These are phyloP conservation scores for Fraxinus americana DNA, from an alignment of 257 asterid genomes.

Conservation along the genomic window DNA sequence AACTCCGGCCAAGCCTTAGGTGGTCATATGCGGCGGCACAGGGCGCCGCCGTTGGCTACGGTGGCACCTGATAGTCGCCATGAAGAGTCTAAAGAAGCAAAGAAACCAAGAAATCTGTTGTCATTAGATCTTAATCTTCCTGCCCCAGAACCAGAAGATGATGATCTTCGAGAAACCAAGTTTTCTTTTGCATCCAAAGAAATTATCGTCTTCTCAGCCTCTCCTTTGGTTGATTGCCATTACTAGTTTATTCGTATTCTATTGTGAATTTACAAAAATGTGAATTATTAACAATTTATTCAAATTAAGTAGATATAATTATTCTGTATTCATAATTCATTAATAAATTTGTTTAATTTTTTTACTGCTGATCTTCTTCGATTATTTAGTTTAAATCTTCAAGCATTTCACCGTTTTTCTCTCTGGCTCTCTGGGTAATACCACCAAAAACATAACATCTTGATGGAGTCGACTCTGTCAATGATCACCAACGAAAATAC, in stretches of 20 bases:
- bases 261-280: conserved; percentile 12
- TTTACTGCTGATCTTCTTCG: background rate
- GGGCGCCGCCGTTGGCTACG: conserved; percentile 60
- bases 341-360: conserved; percentile 27
- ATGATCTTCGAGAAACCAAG: conserved; percentile 42
- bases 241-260: conserved; percentile 37
- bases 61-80: conserved; percentile 22
- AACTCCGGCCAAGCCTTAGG: conserved; percentile 92
- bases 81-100: conserved; percentile 38
- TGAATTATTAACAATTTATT: conserved; percentile 20
- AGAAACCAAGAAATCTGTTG: conserved; percentile 51
- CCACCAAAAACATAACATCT: conserved; percentile 6
- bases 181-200: conserved; percentile 57
- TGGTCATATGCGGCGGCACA: conserved; percentile 96
- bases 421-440: background rate
- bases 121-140: conserved; percentile 92
- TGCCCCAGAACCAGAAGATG: conserved; percentile 52
- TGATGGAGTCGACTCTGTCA: conserved; percentile 8
- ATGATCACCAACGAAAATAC: background rate
- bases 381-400: conserved; percentile 14
- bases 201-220: conserved; percentile 67
- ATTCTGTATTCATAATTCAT: conserved; percentile 19
- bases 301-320: conserved; percentile 1
- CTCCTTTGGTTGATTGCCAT: conserved; percentile 85
- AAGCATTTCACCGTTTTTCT: conserved; percentile 6